Evolutionary conservation across 2,329 filamentous ascomycete genomes (phyloP).

Genomic region (Colletotrichum echinochloae): DNA sequence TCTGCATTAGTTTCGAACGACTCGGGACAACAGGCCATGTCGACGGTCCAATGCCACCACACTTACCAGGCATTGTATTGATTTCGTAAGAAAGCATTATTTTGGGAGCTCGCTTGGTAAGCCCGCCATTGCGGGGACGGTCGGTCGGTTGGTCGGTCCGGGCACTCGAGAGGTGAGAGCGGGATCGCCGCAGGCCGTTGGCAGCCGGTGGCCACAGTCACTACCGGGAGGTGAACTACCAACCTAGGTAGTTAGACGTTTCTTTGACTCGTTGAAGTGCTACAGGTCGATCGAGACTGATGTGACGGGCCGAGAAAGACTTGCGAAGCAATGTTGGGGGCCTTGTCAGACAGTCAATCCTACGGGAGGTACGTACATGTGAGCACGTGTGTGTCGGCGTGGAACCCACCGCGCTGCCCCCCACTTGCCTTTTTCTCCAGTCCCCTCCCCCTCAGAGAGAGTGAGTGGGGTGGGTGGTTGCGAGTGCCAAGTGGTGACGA

Average conservation of each 20-base stretch:
- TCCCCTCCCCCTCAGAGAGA: background rate
- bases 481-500: too few relatives aligned
- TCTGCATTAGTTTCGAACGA: background rate
- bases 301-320: background rate
- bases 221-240: background rate
- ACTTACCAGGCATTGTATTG: slow-evolving; percentile 1
- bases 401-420: slow-evolving; percentile 1
- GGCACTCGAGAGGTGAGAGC: background rate
- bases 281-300: background rate
- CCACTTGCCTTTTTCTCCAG: slow-evolving; percentile 25
- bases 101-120: slow-evolving; percentile 26
- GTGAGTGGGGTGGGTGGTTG: background rate
- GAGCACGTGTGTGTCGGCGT: slow-evolving; percentile 29
- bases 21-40: background rate
- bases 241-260: too few relatives aligned
- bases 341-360: too few relatives aligned
- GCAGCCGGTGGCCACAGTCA: background rate
- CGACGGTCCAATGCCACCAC: background rate
- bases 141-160: background rate
- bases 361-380: background rate
- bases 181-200: slow-evolving; percentile 7
- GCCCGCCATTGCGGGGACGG: background rate
- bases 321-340: background rate
- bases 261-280: background rate
- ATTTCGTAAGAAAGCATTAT: slow-evolving; percentile 24